A percentile compares a stretch with the other conserved stretches of the same genome.
These are phyloP conservation scores for Boletus tylopilopsis DNA, from an alignment of 768 basidiomycete species.

Conservation along the genomic window DNA sequence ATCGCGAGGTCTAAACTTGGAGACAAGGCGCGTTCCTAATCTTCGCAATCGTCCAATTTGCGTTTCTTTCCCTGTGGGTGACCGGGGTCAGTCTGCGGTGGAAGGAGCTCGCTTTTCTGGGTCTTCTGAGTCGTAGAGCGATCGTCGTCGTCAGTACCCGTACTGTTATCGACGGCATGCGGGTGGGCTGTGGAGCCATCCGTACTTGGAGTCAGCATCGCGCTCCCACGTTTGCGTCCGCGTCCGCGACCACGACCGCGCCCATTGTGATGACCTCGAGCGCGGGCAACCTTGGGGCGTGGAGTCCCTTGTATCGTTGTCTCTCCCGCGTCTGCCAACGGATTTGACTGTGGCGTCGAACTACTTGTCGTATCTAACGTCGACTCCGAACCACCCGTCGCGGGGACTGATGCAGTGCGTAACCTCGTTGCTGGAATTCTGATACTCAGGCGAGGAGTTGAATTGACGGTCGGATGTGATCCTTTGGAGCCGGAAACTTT, in stretches of 20 bases:
- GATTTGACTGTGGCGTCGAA: neutral
- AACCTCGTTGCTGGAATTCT: neutral
- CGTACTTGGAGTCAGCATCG: neutral
- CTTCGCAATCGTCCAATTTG: conserved; percentile 14
- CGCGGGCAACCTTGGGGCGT: neutral
- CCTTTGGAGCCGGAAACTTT: neutral
- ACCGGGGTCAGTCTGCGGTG: neutral
- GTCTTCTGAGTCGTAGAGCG: neutral
- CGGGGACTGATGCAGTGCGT: neutral
- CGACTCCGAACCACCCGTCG: neutral
- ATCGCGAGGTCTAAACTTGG: neutral
- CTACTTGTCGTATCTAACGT: neutral
- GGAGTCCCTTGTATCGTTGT: neutral
- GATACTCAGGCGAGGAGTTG: neutral
- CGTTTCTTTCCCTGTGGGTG: conserved; percentile 21
- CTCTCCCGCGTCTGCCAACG: neutral
- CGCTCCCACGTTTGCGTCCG: neutral
- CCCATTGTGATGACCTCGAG: neutral
- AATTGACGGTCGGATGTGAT: neutral
- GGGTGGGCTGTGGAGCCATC: neutral
- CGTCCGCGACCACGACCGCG: neutral
- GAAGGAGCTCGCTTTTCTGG: too few relatives aligned
- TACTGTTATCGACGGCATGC: neutral
- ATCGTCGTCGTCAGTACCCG: neutral
- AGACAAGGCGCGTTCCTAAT: neutral